Conservation (phyloP, 78 protist species). For the Isochrysis galbana region DNA sequence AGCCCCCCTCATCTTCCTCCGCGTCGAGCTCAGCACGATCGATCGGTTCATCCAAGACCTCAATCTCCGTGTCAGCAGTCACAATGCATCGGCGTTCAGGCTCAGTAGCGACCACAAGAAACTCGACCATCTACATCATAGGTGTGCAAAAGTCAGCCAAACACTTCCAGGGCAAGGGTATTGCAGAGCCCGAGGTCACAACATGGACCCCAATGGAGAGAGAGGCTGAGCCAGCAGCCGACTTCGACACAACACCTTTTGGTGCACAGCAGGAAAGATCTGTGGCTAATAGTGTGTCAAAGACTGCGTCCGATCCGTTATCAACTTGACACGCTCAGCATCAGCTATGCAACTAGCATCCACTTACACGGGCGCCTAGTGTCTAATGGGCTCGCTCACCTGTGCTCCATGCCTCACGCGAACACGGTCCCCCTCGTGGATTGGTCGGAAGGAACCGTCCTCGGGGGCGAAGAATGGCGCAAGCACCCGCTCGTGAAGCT, state of each 20-base stretch:
- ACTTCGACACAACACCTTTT: too few relatives aligned
- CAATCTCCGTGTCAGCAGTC: constrained; percentile 61
- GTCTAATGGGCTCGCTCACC: constrained; percentile 59
- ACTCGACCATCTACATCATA: constrained; percentile 91
- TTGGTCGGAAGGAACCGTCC: constrained; percentile 93
- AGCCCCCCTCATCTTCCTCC: constrained; percentile 80
- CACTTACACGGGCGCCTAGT: constrained; percentile 86
- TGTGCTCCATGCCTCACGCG: neutral
- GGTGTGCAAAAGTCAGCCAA: too few relatives aligned
- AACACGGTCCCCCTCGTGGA: constrained; percentile 81
- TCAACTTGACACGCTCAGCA: too few relatives aligned
- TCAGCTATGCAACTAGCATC: constrained; percentile 97
- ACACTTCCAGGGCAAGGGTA: too few relatives aligned
- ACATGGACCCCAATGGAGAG: too few relatives aligned
- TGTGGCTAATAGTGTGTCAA: too few relatives aligned
- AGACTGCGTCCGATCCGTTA: too few relatives aligned
- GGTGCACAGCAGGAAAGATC: too few relatives aligned
- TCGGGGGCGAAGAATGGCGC: constrained; percentile 89
- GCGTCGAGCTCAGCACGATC: constrained; percentile 96
- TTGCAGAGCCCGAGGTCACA: too few relatives aligned
- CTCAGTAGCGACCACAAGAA: constrained; percentile 96
- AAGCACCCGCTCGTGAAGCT: constrained; percentile 93
- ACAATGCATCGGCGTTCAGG: constrained; percentile 62
- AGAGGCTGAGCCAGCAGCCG: too few relatives aligned
- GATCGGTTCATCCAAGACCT: constrained; percentile 98